Percentiles rank a stretch among this genome's conserved stretches.
These are phyloP conservation scores for Breynia disticha DNA, from an alignment of 441 rosid genomes.

Conservation along the genomic window DNA sequence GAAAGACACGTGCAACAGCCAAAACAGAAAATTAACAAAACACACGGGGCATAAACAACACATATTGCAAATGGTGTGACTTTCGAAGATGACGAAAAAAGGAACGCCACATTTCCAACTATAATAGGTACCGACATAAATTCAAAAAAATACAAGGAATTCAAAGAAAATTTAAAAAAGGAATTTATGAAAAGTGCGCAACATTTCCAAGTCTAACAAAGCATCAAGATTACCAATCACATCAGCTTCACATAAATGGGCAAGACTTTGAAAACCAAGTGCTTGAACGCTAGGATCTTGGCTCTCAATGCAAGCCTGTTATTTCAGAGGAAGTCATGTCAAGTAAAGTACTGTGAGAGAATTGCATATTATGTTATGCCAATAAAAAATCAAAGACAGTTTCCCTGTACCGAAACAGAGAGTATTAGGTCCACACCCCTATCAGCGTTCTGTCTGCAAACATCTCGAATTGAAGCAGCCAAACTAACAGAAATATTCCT, in stretches of 20 bases:
- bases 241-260: slow-evolving; percentile 94
- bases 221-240: slow-evolving; percentile 54
- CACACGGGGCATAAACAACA: too few relatives aligned
- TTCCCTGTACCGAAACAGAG: slow-evolving; percentile 71
- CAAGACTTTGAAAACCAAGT: slow-evolving; percentile 89
- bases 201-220: slow-evolving; percentile 1
- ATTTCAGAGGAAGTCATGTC: slow-evolving; percentile 7
- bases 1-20: too few relatives aligned
- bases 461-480: slow-evolving; percentile 76
- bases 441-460: slow-evolving; percentile 80
- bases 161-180: not conserved
- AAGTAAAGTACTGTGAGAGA: slow-evolving; percentile 3
- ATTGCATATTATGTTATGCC: not conserved
- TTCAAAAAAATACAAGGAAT: too few relatives aligned
- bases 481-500: slow-evolving; percentile 59
- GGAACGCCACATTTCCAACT: too few relatives aligned
- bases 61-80: too few relatives aligned
- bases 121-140: too few relatives aligned
- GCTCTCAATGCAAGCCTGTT: slow-evolving; percentile 86
- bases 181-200: not conserved
- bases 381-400: not conserved
- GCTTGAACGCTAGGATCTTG: slow-evolving; percentile 60
- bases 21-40: too few relatives aligned
- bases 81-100: too few relatives aligned
- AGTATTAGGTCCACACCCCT: slow-evolving; percentile 97